Evolutionary conservation across 768 basidiomycete genomes (phyloP).

Genomic region (Boletellus sp.): DNA sequence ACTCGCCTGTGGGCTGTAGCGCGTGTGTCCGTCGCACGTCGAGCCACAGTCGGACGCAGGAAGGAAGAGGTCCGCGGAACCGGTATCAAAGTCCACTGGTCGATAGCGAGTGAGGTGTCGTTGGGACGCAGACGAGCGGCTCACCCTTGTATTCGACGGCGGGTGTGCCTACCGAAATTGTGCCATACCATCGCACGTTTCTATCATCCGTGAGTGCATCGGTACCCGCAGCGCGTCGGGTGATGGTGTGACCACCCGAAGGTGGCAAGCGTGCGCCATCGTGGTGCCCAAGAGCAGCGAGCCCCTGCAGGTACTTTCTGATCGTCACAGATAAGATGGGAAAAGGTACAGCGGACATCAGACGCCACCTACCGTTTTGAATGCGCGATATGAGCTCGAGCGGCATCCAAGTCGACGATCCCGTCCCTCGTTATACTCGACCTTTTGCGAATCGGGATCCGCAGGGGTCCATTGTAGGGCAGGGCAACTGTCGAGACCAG

Average conservation of each 20-base stretch:
- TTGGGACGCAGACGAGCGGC: background rate
- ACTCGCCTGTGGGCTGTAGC: conserved; percentile 34
- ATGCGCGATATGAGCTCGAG: conserved; percentile 14
- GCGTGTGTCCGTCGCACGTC: conserved; percentile 32
- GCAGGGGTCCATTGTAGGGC: conserved; percentile 9
- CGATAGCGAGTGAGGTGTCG: background rate
- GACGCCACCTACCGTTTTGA: conserved; percentile 10
- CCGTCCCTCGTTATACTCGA: conserved; percentile 12
- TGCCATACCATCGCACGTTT: conserved; percentile 23
- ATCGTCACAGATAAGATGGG: conserved; percentile 2
- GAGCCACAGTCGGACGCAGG: conserved; percentile 26
- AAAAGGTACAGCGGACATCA: background rate
- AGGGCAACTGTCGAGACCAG: conserved; percentile 16
- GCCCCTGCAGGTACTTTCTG: conserved; percentile 21
- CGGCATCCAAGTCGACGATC: conserved; percentile 12
- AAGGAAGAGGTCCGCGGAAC: conserved; percentile 34
- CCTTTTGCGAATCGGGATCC: conserved; percentile 18
- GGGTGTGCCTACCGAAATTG: conserved; percentile 24
- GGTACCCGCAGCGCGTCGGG: conserved; percentile 6
- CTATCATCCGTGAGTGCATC: conserved; percentile 14
- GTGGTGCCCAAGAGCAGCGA: conserved; percentile 4
- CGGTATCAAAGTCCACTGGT: conserved; percentile 35
- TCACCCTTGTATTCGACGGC: conserved; percentile 17
- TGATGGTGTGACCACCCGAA: background rate
- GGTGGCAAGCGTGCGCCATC: background rate